Evolutionary conservation across 495 filamentous ascomycete genomes (phyloP).

Genomic region (Neurospora sp.): DNA sequence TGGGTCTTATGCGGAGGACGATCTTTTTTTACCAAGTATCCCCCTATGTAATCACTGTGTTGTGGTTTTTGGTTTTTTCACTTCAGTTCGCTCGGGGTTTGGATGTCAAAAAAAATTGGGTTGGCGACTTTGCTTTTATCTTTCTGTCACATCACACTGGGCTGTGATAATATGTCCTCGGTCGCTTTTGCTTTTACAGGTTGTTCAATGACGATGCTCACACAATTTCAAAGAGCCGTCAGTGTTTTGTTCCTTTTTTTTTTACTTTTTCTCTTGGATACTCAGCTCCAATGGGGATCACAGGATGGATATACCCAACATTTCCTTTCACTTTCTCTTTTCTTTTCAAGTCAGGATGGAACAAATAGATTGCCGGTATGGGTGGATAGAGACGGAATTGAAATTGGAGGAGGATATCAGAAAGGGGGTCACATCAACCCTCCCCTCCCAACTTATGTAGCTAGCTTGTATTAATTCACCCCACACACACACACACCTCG

Average conservation of each 20-base stretch:
- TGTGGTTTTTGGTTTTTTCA: neutral
- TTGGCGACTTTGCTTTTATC: neutral
- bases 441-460: neutral
- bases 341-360: neutral
- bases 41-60: neutral
- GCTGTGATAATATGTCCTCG: conserved; percentile 3
- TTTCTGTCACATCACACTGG: neutral
- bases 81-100: neutral
- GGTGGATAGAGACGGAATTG: neutral
- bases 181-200: conserved; percentile 4
- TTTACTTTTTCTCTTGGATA: conserved; percentile 5
- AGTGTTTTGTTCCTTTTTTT: conserved; percentile 8
- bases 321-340: conserved; percentile 10
- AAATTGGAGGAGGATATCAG: neutral
- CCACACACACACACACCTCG: neutral
- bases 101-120: neutral
- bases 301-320: conserved; percentile 29
- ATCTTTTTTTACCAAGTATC: neutral
- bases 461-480: neutral
- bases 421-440: neutral
- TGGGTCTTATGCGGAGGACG: neutral
- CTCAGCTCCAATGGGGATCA: conserved; percentile 10
- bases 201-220: conserved; percentile 10
- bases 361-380: neutral
- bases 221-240: conserved; percentile 12